Conservation (phyloP, 192 early-diverging fungal species). For the Chytriomyces confervae region DNA sequence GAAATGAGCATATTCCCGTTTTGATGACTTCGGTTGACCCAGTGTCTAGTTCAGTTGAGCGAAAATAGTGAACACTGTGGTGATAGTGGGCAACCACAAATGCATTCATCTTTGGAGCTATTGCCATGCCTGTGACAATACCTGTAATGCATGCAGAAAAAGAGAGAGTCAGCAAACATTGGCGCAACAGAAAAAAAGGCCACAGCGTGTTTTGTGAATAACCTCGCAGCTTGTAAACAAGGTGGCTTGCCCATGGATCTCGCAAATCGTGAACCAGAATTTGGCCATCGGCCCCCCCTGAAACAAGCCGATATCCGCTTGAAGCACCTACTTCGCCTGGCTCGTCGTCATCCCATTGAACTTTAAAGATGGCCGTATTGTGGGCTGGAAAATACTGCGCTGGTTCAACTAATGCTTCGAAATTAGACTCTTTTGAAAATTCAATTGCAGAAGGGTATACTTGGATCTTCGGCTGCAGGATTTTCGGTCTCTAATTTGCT, state of each 20-base stretch:
- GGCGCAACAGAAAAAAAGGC: conserved; percentile 16
- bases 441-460: no score
- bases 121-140: conserved; percentile 14
- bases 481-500: conserved; percentile 6
- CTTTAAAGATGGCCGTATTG: conserved; percentile 28
- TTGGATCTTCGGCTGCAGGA: conserved; percentile 12
- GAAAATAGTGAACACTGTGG: conserved; percentile 36
- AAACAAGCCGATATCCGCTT: conserved; percentile 17
- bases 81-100: conserved; percentile 41
- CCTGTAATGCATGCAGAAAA: conserved; percentile 1
- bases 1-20: neutral
- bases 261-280: conserved; percentile 40
- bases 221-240: conserved; percentile 42
- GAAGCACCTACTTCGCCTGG: neutral
- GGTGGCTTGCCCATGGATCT: conserved; percentile 34
- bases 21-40: neutral
- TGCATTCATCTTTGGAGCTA: conserved; percentile 17
- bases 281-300: conserved; percentile 39
- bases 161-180: neutral
- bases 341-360: conserved; percentile 23
- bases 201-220: neutral
- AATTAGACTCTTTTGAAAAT: neutral
- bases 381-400: conserved; percentile 38
- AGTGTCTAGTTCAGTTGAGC: neutral
- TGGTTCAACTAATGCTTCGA: conserved; percentile 28